Conservation (phyloP, 495 filamentous ascomycete genomes). For the Aspergillus campestris region DNA sequence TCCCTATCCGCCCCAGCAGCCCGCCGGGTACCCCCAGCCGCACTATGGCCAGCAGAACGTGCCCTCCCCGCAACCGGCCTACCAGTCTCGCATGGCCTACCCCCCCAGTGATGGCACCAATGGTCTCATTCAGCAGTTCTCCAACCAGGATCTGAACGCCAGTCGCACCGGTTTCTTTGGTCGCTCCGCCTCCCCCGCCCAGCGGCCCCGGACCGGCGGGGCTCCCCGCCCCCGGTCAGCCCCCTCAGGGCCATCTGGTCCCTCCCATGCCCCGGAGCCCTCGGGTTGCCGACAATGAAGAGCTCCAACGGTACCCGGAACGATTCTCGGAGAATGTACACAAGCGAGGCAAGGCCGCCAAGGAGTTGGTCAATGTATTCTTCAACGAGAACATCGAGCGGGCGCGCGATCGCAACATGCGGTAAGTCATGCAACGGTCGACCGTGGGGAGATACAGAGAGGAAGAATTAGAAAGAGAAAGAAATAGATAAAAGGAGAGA, state of each 20-base stretch:
- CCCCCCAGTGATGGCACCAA: slow-evolving; percentile 54
- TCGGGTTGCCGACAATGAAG: slow-evolving; percentile 33
- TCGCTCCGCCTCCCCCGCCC: slow-evolving; percentile 60
- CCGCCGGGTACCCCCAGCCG: slow-evolving; percentile 48
- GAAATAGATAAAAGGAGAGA: too few relatives aligned
- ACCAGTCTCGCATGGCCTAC: slow-evolving; percentile 41
- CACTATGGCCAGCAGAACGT: slow-evolving; percentile 59
- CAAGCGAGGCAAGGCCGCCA: slow-evolving; percentile 58
- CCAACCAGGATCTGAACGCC: slow-evolving; percentile 86
- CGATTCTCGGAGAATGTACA: slow-evolving; percentile 72
- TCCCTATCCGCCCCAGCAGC: slow-evolving; percentile 43
- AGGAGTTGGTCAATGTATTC: slow-evolving; percentile 69
- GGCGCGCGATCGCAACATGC: slow-evolving; percentile 81
- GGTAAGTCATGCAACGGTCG: slow-evolving; percentile 42
- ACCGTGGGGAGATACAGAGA: slow-evolving; percentile 1
- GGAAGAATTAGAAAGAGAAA: not conserved
- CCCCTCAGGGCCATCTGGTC: slow-evolving; percentile 57
- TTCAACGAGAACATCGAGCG: slow-evolving; percentile 94
- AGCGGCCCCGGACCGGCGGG: slow-evolving; percentile 69
- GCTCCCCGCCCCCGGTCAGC: slow-evolving; percentile 45
- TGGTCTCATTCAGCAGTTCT: slow-evolving; percentile 89
- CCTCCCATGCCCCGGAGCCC: slow-evolving; percentile 52
- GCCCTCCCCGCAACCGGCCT: slow-evolving; percentile 43
- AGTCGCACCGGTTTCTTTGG: slow-evolving; percentile 59
- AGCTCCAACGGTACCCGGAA: slow-evolving; percentile 63